These are phyloP conservation scores for Papiliotrema nemorosa DNA, from an alignment of 1,284 basidiomycete genomes.

Conservation along the genomic window DNA sequence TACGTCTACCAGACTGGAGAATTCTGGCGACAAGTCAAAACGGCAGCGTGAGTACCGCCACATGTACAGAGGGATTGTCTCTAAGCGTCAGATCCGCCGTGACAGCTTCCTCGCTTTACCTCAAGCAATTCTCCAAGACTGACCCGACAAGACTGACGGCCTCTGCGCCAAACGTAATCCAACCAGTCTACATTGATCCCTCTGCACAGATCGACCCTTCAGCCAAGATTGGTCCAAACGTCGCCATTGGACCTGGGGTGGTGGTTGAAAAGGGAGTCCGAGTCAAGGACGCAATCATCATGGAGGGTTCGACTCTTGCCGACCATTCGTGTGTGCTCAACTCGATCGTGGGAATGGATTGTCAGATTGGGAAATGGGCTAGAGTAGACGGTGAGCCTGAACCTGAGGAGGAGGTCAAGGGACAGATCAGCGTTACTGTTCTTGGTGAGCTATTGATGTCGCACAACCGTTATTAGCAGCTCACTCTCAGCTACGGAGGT, in stretches of 20 bases:
- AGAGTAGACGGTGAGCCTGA: constrained; percentile 52
- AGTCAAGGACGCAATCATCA: constrained; percentile 53
- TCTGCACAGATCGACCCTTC: constrained; percentile 48
- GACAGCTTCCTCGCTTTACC: constrained; percentile 52
- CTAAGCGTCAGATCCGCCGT: constrained; percentile 48
- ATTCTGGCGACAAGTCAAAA: constrained; percentile 56
- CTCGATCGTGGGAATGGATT: constrained; percentile 50
- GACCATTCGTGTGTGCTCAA: constrained; percentile 52
- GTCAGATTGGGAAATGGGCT: constrained; percentile 52
- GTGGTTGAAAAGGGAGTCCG: constrained; percentile 51
- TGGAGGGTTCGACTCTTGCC: constrained; percentile 51
- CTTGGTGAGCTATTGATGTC: constrained; percentile 42
- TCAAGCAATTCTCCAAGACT: constrained; percentile 38
- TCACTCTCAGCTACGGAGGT: constrained; percentile 48
- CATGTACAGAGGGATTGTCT: neutral
- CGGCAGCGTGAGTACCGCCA: constrained; percentile 47
- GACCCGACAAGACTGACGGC: constrained; percentile 39
- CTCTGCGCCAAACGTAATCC: constrained; percentile 46
- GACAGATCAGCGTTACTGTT: constrained; percentile 52
- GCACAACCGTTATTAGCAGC: neutral
- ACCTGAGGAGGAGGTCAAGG: constrained; percentile 44
- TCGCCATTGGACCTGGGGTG: constrained; percentile 50
- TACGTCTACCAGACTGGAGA: constrained; percentile 53
- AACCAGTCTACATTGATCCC: constrained; percentile 52
- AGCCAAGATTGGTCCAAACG: constrained; percentile 54